Conservation (phyloP, 108 stramenopile genomes). For the Thalassiosira profunda region DNA sequence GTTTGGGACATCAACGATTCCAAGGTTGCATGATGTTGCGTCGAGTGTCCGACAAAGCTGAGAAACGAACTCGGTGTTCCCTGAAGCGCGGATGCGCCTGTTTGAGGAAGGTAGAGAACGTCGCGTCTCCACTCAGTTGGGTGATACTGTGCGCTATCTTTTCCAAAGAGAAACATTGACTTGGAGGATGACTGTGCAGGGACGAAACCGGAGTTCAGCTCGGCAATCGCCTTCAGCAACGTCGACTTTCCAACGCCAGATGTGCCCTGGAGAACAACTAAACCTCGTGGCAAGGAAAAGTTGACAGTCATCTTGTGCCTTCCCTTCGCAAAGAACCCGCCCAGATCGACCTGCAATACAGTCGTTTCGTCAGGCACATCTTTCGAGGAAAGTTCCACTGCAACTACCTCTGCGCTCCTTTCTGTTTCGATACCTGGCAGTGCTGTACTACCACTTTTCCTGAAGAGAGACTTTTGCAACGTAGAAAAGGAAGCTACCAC, state of each 20-base stretch:
- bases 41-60: not conserved
- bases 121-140: conserved; percentile 52
- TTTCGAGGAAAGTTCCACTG: not conserved
- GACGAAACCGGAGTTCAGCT: conserved; percentile 31
- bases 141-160: conserved; percentile 6
- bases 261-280: conserved; percentile 45
- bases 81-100: conserved; percentile 4
- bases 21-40: not conserved
- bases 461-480: not conserved
- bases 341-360: not conserved
- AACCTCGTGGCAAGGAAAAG: conserved; percentile 5
- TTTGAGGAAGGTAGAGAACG: conserved; percentile 67
- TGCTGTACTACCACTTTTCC: not conserved
- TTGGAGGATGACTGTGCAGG: not conserved
- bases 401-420: not conserved
- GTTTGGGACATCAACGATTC: conserved; percentile 7
- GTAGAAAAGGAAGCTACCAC: conserved; percentile 1
- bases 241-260: conserved; percentile 72
- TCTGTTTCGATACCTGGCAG: not conserved
- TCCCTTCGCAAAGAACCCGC: conserved; percentile 14
- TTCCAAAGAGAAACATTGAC: conserved; percentile 1
- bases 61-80: conserved; percentile 9
- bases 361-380: not conserved
- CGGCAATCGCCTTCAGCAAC: conserved; percentile 59
- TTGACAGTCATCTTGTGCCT: conserved; percentile 29